Evolutionary conservation across 2,329 filamentous ascomycete species (phyloP).

Genomic region (Alternaria rosae): DNA sequence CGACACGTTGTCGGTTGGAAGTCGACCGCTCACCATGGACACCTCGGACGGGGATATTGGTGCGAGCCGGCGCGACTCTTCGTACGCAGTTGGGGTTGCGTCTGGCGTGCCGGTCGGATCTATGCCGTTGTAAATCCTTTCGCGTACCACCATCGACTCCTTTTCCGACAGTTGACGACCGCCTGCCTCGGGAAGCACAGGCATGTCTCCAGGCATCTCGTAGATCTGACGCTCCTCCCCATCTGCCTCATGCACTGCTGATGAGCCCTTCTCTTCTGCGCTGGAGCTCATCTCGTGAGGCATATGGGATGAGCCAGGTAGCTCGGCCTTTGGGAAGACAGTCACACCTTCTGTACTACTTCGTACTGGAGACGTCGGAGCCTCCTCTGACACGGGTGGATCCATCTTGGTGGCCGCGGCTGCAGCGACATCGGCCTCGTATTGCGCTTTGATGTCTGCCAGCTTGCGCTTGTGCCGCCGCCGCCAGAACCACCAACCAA

Average conservation of each 20-base stretch:
- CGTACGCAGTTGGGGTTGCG: constrained; percentile 27
- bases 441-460: constrained; percentile 32
- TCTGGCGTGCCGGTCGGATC: constrained; percentile 38
- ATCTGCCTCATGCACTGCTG: constrained; percentile 42
- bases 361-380: constrained; percentile 28
- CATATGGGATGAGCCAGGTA: constrained; percentile 44
- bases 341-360: constrained; percentile 33
- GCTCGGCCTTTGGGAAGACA: constrained; percentile 57
- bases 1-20: constrained; percentile 31
- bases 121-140: constrained; percentile 56
- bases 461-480: constrained; percentile 32
- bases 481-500: constrained; percentile 47
- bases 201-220: constrained; percentile 65
- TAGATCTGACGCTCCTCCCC: constrained; percentile 50
- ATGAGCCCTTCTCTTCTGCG: constrained; percentile 25
- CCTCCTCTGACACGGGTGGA: constrained; percentile 29
- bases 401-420: constrained; percentile 31
- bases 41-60: constrained; percentile 39
- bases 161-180: constrained; percentile 58
- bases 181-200: constrained; percentile 59
- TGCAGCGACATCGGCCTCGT: constrained; percentile 31
- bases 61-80: constrained; percentile 30
- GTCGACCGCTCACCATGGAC: constrained; percentile 36
- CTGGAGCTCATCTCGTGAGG: constrained; percentile 24
- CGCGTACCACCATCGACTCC: constrained; percentile 56